Evolutionary conservation across 73 alveolate species (phyloP), one percentile per base, ranked within the genome.

Genomic region (Urostyla sp.): DNA sequence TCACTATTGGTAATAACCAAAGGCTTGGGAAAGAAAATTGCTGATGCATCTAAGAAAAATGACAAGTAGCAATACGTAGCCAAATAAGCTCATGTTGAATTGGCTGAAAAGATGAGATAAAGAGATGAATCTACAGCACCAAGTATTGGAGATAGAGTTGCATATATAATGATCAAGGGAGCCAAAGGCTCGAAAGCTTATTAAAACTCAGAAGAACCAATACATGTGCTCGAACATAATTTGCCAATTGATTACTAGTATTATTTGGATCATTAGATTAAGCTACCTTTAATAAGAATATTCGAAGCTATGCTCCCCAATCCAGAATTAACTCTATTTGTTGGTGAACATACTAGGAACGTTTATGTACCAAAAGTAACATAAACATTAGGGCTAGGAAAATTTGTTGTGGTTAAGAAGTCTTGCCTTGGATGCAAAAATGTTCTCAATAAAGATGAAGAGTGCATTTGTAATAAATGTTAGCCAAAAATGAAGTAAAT

Each of bases 171-270:
- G 54, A 90, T 98, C 27, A 94, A 95, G 84, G 99, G 98, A 37
- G 96, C 96, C 36, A 94, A 96, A 76, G 98, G 98, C 23, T 57
- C 97, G 7, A 93, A 91, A 87, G 96, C 95, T 21, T 97, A 96
- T 81, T 99, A 98, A 86, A 93, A 93, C 73, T 92, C 98, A 54
- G 99, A 98, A 90, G 99, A 98, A 80, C 99, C 99, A 11, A 90
- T 97, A 18, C 97, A 84, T 85, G 99, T 96, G 30, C 88, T 98
- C 86, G 95, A 95, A 69, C 93, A 98, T 84, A 98, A 97, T 89
- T 75, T 95, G 35, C 98, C 99, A 8, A 93, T 98, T 46, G 99
- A 98, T 79, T 95, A 91, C 45, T 96, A 95, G 79, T 94, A 96
- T 85, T 98, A 98, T 90, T 75, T 98, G 45, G 98, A 97, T 36